phyloP scores from a whole-genome alignment of 2,329 filamentous ascomycete species.

The Juglanconis oblonga region DNA sequence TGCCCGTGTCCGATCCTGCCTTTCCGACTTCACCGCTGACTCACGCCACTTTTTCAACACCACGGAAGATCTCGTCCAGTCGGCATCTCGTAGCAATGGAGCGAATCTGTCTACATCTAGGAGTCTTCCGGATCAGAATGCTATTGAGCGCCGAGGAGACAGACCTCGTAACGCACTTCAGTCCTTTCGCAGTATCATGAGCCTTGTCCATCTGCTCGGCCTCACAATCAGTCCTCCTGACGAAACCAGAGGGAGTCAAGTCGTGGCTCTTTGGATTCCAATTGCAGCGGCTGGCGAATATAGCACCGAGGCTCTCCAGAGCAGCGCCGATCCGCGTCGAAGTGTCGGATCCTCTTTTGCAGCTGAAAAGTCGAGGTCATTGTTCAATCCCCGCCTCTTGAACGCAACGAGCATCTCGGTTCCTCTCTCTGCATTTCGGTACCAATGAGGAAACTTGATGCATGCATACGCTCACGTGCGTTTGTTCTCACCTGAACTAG shows the following conservation, averaged over 20 bases:
- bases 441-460: not conserved
- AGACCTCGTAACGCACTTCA: not conserved
- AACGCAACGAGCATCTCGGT: not conserved
- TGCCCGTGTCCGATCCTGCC: not conserved
- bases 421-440: not conserved
- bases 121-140: not conserved
- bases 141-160: not conserved
- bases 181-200: no score
- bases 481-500: not conserved
- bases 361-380: not conserved
- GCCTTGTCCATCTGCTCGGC: no score
- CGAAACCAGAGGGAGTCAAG: no score
- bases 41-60: slow-evolving; percentile 2
- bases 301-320: not conserved
- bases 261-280: not conserved
- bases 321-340: no score
- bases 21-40: not conserved
- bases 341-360: not conserved
- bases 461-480: not conserved
- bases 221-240: no score
- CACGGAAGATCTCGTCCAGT: not conserved
- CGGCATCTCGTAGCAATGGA: not conserved
- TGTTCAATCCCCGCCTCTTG: not conserved
- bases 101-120: not conserved
- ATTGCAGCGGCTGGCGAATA: not conserved